Evolutionary conservation across 352 stramenopile species (phyloP).

Genomic region (Blastocystis sp.): DNA sequence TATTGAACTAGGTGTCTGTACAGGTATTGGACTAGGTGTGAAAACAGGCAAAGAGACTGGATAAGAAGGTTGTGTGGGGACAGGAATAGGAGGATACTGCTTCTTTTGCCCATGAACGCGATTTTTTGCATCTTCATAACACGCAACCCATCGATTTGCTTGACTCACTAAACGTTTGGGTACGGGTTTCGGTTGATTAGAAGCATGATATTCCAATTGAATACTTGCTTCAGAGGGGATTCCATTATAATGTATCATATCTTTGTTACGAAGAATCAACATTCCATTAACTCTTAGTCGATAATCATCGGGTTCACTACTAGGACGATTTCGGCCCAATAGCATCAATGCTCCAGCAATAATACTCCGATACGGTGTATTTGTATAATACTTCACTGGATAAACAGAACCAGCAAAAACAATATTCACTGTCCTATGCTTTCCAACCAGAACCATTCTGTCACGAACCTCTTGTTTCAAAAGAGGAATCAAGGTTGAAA

Average conservation of each 20-base stretch:
- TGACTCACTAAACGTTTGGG: too few species aligned
- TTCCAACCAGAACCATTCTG: neutral
- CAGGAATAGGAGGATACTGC: too few species aligned
- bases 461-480: neutral
- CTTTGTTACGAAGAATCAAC: too few species aligned
- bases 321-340: neutral
- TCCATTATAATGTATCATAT: neutral
- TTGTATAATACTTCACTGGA: neutral
- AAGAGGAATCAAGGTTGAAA: neutral
- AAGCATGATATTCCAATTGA: too few species aligned
- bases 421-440: neutral
- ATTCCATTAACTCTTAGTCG: neutral
- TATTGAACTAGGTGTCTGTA: too few species aligned
- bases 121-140: too few species aligned
- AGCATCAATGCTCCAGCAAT: neutral
- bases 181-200: too few species aligned
- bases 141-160: too few species aligned
- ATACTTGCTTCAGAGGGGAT: neutral
- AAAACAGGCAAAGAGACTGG: too few species aligned
- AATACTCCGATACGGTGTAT: neutral
- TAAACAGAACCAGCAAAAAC: neutral
- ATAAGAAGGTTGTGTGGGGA: too few species aligned
- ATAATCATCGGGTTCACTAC: neutral
- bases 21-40: too few species aligned
- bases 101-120: too few species aligned